Evolutionary conservation across 2,329 filamentous ascomycete species (phyloP).

Genomic region (Aspergillus sp.): DNA sequence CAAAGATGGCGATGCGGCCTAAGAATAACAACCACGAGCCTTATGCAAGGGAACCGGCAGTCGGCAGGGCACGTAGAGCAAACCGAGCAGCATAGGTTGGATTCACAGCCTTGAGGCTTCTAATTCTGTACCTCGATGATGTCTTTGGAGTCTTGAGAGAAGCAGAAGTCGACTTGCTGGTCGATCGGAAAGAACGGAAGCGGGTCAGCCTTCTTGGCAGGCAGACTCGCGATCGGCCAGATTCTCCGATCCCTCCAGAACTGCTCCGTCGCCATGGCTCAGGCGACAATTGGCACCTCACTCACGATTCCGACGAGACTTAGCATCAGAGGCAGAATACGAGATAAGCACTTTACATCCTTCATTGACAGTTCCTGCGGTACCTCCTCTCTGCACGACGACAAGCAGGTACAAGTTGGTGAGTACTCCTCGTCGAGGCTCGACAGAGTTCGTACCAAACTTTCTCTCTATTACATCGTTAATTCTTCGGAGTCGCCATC

Average conservation of each 20-base stretch:
- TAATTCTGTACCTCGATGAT: not conserved
- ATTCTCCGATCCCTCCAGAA: slow-evolving; percentile 3
- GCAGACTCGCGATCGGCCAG: slow-evolving; percentile 10
- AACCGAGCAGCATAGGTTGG: not conserved
- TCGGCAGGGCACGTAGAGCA: not conserved
- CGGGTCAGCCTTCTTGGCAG: slow-evolving; percentile 17
- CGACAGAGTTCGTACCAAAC: not conserved
- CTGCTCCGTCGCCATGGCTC: not conserved
- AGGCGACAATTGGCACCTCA: not conserved
- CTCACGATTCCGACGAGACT: not conserved
- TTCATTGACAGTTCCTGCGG: slow-evolving; percentile 6
- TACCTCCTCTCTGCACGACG: not conserved
- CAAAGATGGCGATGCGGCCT: slow-evolving; percentile 1
- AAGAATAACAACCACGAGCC: not conserved
- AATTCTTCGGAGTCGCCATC: not conserved
- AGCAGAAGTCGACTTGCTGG: not conserved
- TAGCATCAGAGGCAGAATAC: not conserved
- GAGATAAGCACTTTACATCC: slow-evolving; percentile 16
- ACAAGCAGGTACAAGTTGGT: not conserved
- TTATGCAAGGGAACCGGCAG: not conserved
- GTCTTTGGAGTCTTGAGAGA: not conserved
- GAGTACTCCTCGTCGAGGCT: not conserved
- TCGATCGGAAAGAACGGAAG: not conserved
- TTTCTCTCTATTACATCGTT: not conserved
- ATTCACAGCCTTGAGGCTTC: not conserved